Conservation (phyloP, 176 grass and related monocot genomes). For the Bothriochloa decipiens region DNA sequence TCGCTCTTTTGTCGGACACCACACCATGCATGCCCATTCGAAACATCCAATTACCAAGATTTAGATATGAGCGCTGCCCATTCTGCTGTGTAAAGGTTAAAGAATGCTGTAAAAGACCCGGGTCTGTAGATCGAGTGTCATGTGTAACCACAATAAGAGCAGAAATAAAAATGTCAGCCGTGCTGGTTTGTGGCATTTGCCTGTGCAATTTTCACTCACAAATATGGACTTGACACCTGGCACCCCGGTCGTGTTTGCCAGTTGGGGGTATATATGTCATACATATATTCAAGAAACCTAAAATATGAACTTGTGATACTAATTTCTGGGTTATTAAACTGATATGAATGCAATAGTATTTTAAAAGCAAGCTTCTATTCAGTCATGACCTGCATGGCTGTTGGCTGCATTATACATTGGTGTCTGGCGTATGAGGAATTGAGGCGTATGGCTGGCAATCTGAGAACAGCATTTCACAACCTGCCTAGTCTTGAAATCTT, state of each 20-base stretch:
- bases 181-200: not conserved
- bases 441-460: not conserved
- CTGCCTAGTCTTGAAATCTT: not conserved
- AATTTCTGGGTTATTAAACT: not conserved
- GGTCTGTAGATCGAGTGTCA: not conserved
- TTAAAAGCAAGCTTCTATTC: not conserved
- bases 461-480: not conserved
- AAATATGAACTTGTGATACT: not conserved
- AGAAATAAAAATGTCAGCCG: not conserved
- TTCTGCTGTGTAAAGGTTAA: not conserved
- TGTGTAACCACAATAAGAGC: constrained; percentile 16
- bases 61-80: not conserved
- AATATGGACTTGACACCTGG: not conserved
- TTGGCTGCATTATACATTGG: not conserved
- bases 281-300: not conserved
- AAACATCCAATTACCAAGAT: not conserved
- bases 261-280: no score
- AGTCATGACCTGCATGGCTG: not conserved
- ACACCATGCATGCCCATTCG: not conserved
- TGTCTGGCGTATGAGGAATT: not conserved
- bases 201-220: not conserved
- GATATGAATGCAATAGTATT: not conserved
- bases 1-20: not conserved
- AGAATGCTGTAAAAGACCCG: not conserved
- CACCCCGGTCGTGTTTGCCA: not conserved